Evolutionary conservation across 2,329 filamentous ascomycete species (phyloP), one percentile per base, ranked within the genome.

Genomic region (Talaromyces atroroseus): DNA sequence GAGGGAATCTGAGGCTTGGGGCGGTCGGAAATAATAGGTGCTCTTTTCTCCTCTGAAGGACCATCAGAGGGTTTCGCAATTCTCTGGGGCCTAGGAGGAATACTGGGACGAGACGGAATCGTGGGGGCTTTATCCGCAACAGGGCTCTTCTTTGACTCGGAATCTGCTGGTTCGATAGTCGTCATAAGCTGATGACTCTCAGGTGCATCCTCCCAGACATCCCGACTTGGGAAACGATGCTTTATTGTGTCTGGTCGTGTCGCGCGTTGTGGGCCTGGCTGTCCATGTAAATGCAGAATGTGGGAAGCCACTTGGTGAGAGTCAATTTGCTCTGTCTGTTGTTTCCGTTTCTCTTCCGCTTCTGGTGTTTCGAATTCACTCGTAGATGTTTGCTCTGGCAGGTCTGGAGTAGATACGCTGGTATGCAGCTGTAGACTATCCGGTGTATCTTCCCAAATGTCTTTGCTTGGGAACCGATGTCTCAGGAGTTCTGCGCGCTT

Each of bases 361-460:
- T 78, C 75, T 52, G 74, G 72, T 3, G 70, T 70, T 54, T 78
- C 76, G 49, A 75, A 75, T 66, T 70, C 46, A 51, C 66, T 58
- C 59, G 72, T 61, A 68, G 75, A 62, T 68, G 73, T 67, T 42
- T 72, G 67, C 67, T 75, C 79, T 0, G 79, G 76, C 32, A 81
- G 67, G 65, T 91, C 88, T 1, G 91, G 91, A 0, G 90, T 94
- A 2, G 87, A 89, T 7, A 97, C 92, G 58, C 89, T 91, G 2
- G 92, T 86, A 34, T 81, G 76, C 49, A 83, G 84, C 66, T 94
- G 85, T 52, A 90, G 79, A 72, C 91, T 96, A 67, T 86, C 88
- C 3, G 95, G 94, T 0, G 90, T 87, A 70, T 99, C 95, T 75
- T 99, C 94, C 94, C 94, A 99, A 42, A 97, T 84, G 69, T 99